phyloP scores from a whole-genome alignment of 2,329 filamentous ascomycete genomes.

The Amauroascus niger region DNA sequence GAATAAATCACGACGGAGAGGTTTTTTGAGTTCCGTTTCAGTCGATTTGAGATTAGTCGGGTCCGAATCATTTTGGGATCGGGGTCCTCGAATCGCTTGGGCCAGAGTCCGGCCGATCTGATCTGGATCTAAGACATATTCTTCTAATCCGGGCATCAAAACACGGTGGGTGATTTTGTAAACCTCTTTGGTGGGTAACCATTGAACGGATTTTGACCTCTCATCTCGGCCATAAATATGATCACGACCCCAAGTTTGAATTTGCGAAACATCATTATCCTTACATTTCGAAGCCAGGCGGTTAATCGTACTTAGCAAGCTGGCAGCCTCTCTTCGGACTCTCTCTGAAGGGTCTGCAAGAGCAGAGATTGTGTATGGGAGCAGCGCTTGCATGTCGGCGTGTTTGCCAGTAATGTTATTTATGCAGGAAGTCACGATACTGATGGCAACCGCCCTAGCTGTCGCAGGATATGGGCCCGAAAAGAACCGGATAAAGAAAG shows the following conservation, averaged over 20 bases:
- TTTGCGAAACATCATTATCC: conserved; percentile 28
- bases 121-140: conserved; percentile 68
- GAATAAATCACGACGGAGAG: conserved; percentile 55
- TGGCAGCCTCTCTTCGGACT: conserved; percentile 65
- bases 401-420: conserved; percentile 40
- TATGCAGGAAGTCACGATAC: conserved; percentile 51
- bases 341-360: conserved; percentile 65
- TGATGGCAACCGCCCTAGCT: conserved; percentile 59
- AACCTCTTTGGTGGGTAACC: conserved; percentile 50
- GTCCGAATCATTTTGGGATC: conserved; percentile 16
- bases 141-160: conserved; percentile 68
- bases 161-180: conserved; percentile 55
- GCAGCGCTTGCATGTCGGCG: conserved; percentile 62
- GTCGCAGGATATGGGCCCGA: conserved; percentile 60
- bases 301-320: conserved; percentile 52
- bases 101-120: conserved; percentile 59
- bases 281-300: conserved; percentile 42
- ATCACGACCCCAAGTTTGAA: conserved; percentile 50
- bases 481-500: conserved; percentile 68
- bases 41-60: conserved; percentile 33
- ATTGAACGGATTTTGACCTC: conserved; percentile 41
- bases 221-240: conserved; percentile 54
- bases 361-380: conserved; percentile 72
- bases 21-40: conserved; percentile 49
- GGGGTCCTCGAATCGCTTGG: conserved; percentile 47